phyloP scores from a whole-genome alignment of 2,329 filamentous ascomycete genomes.

The Epichloe elymi region DNA sequence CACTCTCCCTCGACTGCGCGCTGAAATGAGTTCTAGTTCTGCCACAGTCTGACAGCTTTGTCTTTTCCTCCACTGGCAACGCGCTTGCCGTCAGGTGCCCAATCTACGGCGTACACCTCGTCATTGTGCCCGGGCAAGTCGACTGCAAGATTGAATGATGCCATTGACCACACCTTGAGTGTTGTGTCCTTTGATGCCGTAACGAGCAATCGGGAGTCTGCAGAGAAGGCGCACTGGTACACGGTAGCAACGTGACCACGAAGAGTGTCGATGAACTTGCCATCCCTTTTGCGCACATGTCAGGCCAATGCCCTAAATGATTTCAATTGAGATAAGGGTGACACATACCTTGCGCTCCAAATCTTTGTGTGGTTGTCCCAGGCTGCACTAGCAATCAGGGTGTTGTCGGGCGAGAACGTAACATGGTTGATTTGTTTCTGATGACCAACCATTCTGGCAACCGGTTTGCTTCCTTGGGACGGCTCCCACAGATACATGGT shows the following conservation, averaged over 20 bases:
- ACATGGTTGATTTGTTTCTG: conserved; percentile 97
- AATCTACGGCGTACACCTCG: conserved; percentile 89
- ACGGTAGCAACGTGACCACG: conserved; percentile 82
- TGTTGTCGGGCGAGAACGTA: conserved; percentile 81
- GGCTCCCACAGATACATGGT: conserved; percentile 96
- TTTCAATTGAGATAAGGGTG: not conserved
- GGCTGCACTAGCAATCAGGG: conserved; percentile 71
- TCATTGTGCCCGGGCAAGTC: conserved; percentile 86
- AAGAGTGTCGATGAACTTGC: conserved; percentile 74
- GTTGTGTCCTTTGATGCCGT: conserved; percentile 87
- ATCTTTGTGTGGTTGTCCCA: conserved; percentile 95
- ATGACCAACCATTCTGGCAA: conserved; percentile 82
- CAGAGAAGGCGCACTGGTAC: conserved; percentile 85
- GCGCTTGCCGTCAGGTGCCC: conserved; percentile 79
- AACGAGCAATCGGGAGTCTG: conserved; percentile 79
- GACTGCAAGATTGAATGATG: conserved; percentile 62
- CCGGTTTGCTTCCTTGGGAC: conserved; percentile 60
- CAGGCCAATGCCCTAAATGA: not conserved
- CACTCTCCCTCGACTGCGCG: not conserved
- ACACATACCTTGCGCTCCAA: conserved; percentile 60
- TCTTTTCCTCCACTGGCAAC: conserved; percentile 91
- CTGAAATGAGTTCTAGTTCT: conserved; percentile 31
- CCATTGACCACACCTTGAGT: conserved; percentile 87
- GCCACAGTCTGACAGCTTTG: conserved; percentile 59
- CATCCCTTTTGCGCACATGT: conserved; percentile 31